Evolutionary conservation across 352 stramenopile species (phyloP).

Genomic region (Blastocystis sp.): DNA sequence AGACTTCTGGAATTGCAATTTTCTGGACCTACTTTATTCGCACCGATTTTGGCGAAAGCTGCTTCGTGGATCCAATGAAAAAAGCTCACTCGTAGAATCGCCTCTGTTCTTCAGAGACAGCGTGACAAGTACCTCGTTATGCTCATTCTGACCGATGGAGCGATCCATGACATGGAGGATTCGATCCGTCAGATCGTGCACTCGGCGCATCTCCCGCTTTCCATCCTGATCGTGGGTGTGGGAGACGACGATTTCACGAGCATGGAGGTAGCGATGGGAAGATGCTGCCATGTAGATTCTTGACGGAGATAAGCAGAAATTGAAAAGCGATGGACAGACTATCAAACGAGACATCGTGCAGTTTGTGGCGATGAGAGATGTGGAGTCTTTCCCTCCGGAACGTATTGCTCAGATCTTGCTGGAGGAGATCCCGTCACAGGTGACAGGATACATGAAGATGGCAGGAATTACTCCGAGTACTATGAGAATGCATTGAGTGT

Average conservation of each 20-base stretch:
- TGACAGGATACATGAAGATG: conserved; percentile 75
- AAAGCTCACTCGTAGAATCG: not conserved
- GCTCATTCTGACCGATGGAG: conserved; percentile 78
- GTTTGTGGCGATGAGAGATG: conserved; percentile 26
- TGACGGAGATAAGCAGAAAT: conserved; percentile 70
- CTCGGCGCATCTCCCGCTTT: conserved; percentile 58
- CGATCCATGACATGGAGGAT: conserved; percentile 78
- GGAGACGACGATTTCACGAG: conserved; percentile 72
- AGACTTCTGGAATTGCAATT: conserved; percentile 64
- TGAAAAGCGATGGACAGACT: conserved; percentile 67
- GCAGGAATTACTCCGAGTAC: conserved; percentile 67
- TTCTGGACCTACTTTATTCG: conserved; percentile 68
- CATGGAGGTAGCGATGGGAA: conserved; percentile 67
- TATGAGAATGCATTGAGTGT: not conserved
- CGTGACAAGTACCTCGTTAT: conserved; percentile 77
- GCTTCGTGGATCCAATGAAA: conserved; percentile 29
- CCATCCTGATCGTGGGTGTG: conserved; percentile 76
- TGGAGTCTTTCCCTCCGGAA: not conserved
- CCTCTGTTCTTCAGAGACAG: not conserved
- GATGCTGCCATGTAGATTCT: conserved; percentile 63
- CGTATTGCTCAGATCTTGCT: conserved; percentile 69
- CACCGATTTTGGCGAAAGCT: conserved; percentile 63
- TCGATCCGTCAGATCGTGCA: conserved; percentile 64
- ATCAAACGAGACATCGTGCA: conserved; percentile 68
- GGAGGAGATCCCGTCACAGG: conserved; percentile 73